Conservation (phyloP, 139 green algal genomes). For the Tetraselmis chui region DNA sequence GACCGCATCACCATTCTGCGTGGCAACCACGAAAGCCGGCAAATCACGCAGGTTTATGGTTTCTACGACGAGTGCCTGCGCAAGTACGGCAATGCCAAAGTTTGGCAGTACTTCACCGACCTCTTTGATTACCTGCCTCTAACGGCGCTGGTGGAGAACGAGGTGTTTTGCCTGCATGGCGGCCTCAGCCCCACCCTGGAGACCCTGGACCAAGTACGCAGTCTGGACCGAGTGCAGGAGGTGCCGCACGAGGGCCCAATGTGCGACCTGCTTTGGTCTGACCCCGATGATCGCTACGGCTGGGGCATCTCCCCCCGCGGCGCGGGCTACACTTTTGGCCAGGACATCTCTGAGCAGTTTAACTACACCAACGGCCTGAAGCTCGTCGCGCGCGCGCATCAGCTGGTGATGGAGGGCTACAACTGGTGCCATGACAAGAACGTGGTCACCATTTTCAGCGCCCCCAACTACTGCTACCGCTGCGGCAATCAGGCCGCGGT, state of each 20-base stretch:
- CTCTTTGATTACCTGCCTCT: constrained; percentile 99
- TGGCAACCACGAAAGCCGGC: constrained; percentile 96
- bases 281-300: constrained; percentile 93
- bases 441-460: constrained; percentile 97
- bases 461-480: constrained; percentile 99
- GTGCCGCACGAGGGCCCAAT: constrained; percentile 95
- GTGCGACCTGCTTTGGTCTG: constrained; percentile 98
- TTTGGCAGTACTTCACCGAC: constrained; percentile 98
- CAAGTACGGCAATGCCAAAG: constrained; percentile 96
- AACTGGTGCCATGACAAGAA: constrained; percentile 93
- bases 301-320: constrained; percentile 97
- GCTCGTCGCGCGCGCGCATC: constrained; percentile 93
- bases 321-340: constrained; percentile 98
- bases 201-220: constrained; percentile 91
- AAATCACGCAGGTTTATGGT: constrained; percentile 98
- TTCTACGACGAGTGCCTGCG: constrained; percentile 99
- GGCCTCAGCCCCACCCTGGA: constrained; percentile 93
- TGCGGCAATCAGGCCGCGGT: constrained; percentile 94
- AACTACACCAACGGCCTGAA: constrained; percentile 94
- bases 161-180: constrained; percentile 95
- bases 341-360: constrained; percentile 98
- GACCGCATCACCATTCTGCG: constrained; percentile 96
- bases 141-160: constrained; percentile 89
- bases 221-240: constrained; percentile 92
- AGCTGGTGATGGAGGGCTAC: constrained; percentile 98